Base-by-base conservation (phyloP, 2,329 filamentous ascomycete species). In the Ceratocystis cubensis region DNA sequence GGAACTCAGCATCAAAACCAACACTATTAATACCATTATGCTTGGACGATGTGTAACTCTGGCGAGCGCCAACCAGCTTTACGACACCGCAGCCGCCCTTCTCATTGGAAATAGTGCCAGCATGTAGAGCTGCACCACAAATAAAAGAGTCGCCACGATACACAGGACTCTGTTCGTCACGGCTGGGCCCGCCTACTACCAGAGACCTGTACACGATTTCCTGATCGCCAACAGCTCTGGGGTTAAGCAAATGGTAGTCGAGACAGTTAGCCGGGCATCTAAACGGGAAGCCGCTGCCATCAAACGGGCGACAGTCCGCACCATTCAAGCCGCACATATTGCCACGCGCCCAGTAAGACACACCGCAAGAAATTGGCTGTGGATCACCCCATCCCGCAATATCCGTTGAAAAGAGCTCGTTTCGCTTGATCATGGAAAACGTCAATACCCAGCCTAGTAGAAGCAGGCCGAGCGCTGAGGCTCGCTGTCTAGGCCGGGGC, bases 121-220 rank as follows among this genome's bases (percentile, higher is more conserved):
- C 85, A 73, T 96, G 91, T 63, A 96, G 89, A 44, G 91, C 91
- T 13, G 91, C 82, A 67, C 85, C 87, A 73, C 91, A 96, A 65
- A 96, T 87, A 76, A 89, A 95, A 15, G 90, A 95, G 75, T 96
- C 91, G 8, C 88, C 91, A 20, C 94, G 88, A 74, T 97, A 97
- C 25, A 88, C 79, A 0, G 87, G 81, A 20, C 76, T 73, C 37
- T 72, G 74, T 5, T 72, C 71, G 33, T 80, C 76, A 62, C 76
- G 75, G 4, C 78, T 75, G 0, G 84, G 83, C 0, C 87, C 87
- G n/a, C 88, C 88, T 30, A 91, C 79, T 1, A 91, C 81, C n/a
- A 89, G 73, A 0, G 84, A 78, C 28, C 75, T 76, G 72, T 90
- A 90, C 59, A 82, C 78, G 63, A 89, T 77, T 70, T 87, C 83